Evolutionary conservation across 257 asterid species (phyloP), one percentile per base, ranked within the genome.

Genomic region (Lithospermum erythrorhizon): DNA sequence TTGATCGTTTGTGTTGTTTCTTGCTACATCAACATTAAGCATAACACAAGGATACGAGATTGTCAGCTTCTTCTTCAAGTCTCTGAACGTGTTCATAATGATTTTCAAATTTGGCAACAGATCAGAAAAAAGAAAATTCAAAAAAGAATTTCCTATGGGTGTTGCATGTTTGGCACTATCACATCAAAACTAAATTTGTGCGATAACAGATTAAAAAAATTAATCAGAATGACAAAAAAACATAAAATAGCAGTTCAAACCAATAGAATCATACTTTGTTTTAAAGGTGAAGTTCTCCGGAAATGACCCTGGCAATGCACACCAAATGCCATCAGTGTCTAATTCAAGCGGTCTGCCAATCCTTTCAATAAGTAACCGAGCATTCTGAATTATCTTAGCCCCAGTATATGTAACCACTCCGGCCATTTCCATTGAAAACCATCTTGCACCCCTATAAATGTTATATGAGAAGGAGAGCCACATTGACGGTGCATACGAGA

Each of bases 401-500:
- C 98, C 98, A 32, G 98, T 91, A 76, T 88, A 88, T 3, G 98
- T 91, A 69, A 91, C 98, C 58, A 84, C 95, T 69, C 98, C 98
- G 8, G 98, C 98, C 98, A 91, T 91, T 82, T 91, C 96, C 98
- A 91, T 91, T 52, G 98, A 91, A 76, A 88, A 91, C 98, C 98
- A 91, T 75, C 98, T 81, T 73, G 98, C 98, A 61, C 98, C 98
- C 82, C 98, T 91, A 74, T 24, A 63, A 66, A 56, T 72, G 65
- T 55, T 35, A 57, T 27, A 53, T 58, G 15, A 53, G 30, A 27
- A 64, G 64, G 48, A 47, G 61, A 55, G 9, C 9, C 35, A 19
- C 35, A 71, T 58, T 13, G 35, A 23, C 9, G 13, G 1, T 24
- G 59, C 17, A 37, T 61, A n/a, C n/a, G 48, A 47, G 61, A 55